These are phyloP conservation scores for Mycena galericulata DNA, from an alignment of 768 basidiomycete species.

Conservation along the genomic window DNA sequence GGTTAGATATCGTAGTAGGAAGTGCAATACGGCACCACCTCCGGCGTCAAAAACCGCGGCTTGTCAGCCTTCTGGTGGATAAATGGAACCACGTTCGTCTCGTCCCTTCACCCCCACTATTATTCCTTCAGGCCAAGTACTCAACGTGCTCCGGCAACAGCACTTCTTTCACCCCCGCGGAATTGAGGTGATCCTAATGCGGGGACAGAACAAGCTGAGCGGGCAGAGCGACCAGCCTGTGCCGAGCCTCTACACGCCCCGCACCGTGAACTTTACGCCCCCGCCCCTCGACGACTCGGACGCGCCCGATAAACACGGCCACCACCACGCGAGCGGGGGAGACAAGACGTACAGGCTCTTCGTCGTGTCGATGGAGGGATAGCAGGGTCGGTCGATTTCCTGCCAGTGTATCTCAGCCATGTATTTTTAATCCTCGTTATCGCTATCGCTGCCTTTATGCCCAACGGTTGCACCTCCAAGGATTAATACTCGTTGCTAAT, in stretches of 20 bases:
- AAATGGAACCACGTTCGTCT: constrained; percentile 63
- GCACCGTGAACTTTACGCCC: constrained; percentile 28
- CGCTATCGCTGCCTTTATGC: background rate
- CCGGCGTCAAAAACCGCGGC: constrained; percentile 46
- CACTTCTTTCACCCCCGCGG: constrained; percentile 61
- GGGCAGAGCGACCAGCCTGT: constrained; percentile 36
- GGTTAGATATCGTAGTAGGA: constrained; percentile 34
- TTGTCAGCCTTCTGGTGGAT: constrained; percentile 56
- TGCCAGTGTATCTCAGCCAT: too few relatives aligned
- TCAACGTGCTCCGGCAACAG: constrained; percentile 42
- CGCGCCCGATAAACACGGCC: too few relatives aligned
- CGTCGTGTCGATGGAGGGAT: constrained; percentile 29
- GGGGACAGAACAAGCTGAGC: constrained; percentile 39
- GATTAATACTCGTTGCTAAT: too few relatives aligned
- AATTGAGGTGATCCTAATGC: constrained; percentile 56
- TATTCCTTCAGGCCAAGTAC: background rate
- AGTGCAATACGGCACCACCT: constrained; percentile 47
- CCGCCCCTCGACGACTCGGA: constrained; percentile 3
- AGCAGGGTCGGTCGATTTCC: too few relatives aligned
- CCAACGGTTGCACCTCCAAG: too few relatives aligned
- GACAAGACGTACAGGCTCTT: constrained; percentile 32
- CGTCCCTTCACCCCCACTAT: background rate
- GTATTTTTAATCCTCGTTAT: too few relatives aligned
- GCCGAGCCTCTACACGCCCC: constrained; percentile 33
- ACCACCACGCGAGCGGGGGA: background rate